phyloP scores from a whole-genome alignment of 1,284 basidiomycete species.

The Pseudozyma pruni region DNA sequence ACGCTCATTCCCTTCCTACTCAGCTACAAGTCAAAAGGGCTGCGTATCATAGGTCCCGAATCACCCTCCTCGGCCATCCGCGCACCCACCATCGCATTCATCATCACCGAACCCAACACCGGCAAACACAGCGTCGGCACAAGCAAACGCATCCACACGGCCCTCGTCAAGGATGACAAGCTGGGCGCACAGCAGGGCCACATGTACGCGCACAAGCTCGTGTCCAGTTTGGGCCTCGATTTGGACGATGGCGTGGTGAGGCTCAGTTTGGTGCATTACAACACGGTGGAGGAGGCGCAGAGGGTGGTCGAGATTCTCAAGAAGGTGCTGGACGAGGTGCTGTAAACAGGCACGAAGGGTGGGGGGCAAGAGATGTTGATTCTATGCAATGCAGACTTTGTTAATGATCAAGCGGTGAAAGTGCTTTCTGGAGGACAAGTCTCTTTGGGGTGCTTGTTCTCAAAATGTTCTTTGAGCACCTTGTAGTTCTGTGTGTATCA shows the following conservation, averaged over 20 bases:
- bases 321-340: constrained; percentile 66
- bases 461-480: constrained; percentile 37
- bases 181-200: constrained; percentile 81
- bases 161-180: constrained; percentile 71
- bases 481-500: constrained; percentile 20
- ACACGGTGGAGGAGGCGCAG: constrained; percentile 78
- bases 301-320: constrained; percentile 72
- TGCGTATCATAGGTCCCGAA: constrained; percentile 75
- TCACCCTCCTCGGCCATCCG: constrained; percentile 38
- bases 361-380: neutral
- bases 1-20: constrained; percentile 71
- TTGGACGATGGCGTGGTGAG: constrained; percentile 76
- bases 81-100: constrained; percentile 79
- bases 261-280: constrained; percentile 83
- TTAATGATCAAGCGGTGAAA: constrained; percentile 12
- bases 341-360: constrained; percentile 68
- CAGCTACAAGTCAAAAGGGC: constrained; percentile 69
- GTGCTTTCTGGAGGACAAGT: constrained; percentile 22
- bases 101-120: constrained; percentile 70
- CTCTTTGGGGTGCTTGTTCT: constrained; percentile 42
- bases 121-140: constrained; percentile 69
- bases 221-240: constrained; percentile 70
- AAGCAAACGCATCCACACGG: constrained; percentile 74
- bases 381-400: neutral
- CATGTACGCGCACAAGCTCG: constrained; percentile 79